Evolutionary conservation across 805 yeast genomes (phyloP).

Genomic region (Candida multigemmis): DNA sequence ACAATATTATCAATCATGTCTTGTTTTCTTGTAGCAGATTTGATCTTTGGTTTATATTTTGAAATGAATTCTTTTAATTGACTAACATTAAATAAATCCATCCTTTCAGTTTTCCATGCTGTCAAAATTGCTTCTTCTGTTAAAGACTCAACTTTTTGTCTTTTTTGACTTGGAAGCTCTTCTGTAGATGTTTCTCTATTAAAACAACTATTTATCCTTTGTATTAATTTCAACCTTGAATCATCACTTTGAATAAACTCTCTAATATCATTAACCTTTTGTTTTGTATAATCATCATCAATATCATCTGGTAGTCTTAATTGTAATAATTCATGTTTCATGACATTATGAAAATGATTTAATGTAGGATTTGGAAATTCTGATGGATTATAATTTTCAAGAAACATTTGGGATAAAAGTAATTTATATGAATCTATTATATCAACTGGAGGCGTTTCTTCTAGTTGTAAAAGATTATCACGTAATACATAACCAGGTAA

Average conservation of each 20-base stretch:
- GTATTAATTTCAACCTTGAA: slow-evolving; percentile 4
- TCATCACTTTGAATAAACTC: slow-evolving; percentile 2
- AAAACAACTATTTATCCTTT: slow-evolving; percentile 4
- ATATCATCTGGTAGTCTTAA: no score
- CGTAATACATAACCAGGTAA: slow-evolving; percentile 37
- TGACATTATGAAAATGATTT: slow-evolving; percentile 54
- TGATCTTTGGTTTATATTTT: slow-evolving; percentile 23
- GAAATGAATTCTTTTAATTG: slow-evolving; percentile 33
- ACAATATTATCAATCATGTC: slow-evolving; percentile 35
- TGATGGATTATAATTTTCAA: slow-evolving; percentile 44
- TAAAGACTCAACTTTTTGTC: slow-evolving; percentile 5
- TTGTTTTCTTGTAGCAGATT: slow-evolving; percentile 27
- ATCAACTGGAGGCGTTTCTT: slow-evolving; percentile 5
- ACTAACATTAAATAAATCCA: slow-evolving; percentile 28
- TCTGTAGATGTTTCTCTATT: background rate
- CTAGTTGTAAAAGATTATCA: slow-evolving; percentile 11
- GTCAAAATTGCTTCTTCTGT: slow-evolving; percentile 30
- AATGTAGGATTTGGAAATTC: slow-evolving; percentile 58
- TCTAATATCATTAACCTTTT: slow-evolving; percentile 9
- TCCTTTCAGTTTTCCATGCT: slow-evolving; percentile 30
- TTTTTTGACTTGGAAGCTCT: slow-evolving; percentile 2
- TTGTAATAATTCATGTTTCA: slow-evolving; percentile 62
- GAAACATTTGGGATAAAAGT: slow-evolving; percentile 28
- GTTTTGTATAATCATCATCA: slow-evolving; percentile 5
- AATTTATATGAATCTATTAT: slow-evolving; percentile 9